phyloP scores from a whole-genome alignment of 1,139 yeast genomes.

The Magnusiomyces fungicola region DNA sequence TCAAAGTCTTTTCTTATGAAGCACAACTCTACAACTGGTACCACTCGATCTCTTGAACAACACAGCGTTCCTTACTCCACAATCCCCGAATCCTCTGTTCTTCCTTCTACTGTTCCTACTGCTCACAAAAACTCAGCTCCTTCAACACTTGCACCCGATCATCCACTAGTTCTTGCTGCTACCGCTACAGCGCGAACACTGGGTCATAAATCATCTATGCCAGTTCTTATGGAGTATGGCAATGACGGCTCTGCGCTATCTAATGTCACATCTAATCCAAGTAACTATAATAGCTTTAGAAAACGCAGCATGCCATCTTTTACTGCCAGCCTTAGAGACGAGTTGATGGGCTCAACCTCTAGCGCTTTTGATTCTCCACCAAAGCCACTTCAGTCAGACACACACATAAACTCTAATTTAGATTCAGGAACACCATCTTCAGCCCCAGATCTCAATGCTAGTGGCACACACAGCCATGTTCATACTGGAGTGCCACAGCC shows the following conservation, averaged over 20 bases:
- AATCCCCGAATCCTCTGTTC: background rate
- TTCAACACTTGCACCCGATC: background rate
- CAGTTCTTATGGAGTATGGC: background rate
- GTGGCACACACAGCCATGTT: too few species aligned
- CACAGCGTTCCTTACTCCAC: conserved; percentile 3
- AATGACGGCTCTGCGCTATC: too few species aligned
- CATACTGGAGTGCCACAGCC: too few species aligned
- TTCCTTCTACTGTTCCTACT: background rate
- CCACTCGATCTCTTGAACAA: background rate
- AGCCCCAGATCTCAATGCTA: too few species aligned
- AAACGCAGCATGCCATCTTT: background rate
- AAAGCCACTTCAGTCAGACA: too few species aligned
- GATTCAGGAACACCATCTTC: background rate
- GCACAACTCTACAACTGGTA: background rate
- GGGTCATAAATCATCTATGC: background rate
- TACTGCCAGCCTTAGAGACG: background rate
- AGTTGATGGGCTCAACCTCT: too few species aligned
- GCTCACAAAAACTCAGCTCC: background rate
- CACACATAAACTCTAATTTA: background rate
- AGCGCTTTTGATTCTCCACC: too few species aligned
- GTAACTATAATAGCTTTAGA: background rate
- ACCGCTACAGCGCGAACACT: background rate
- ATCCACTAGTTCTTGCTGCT: background rate
- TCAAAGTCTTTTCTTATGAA: background rate
- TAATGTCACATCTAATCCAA: background rate